phyloP scores from a whole-genome alignment of 2,329 filamentous ascomycete genomes.

The Fusarium denticulatum region DNA sequence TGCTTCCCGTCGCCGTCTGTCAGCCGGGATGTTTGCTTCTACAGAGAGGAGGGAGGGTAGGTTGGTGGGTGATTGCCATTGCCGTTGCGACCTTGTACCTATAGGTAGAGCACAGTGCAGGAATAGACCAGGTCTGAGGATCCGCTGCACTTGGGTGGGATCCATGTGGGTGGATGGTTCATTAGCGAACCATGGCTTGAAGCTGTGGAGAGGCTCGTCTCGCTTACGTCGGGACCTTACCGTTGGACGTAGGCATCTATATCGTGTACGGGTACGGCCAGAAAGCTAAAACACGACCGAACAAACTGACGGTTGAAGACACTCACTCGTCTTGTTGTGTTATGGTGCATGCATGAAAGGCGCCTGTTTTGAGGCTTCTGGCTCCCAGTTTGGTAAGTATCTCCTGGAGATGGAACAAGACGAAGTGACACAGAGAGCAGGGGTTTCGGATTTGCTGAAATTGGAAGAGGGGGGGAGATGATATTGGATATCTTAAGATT shows the following conservation, averaged over 20 bases:
- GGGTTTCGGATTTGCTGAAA: constrained; percentile 23
- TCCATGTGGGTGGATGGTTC: constrained; percentile 12
- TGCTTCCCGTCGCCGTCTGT: constrained; percentile 42
- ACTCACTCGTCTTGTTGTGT: constrained; percentile 19
- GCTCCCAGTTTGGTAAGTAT: constrained; percentile 23
- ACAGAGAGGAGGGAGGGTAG: constrained; percentile 3
- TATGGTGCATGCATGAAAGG: constrained; percentile 16
- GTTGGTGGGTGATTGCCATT: constrained; percentile 21
- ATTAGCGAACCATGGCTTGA: constrained; percentile 24
- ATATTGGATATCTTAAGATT: constrained; percentile 33
- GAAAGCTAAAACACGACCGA: constrained; percentile 24
- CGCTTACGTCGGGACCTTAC: constrained; percentile 26
- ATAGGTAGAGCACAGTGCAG: constrained; percentile 14
- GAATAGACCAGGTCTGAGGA: constrained; percentile 3
- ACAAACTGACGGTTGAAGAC: constrained; percentile 26
- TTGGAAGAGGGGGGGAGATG: constrained; percentile 32
- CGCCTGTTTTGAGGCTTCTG: constrained; percentile 15
- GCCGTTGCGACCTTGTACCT: constrained; percentile 18
- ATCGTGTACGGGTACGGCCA: constrained; percentile 18
- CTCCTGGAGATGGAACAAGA: constrained; percentile 21
- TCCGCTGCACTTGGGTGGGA: constrained; percentile 17
- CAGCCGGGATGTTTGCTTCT: constrained; percentile 35
- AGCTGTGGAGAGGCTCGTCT: constrained; percentile 30
- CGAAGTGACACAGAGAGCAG: constrained; percentile 37
- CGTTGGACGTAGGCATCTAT: constrained; percentile 8